Percentiles rank a stretch among this genome's conserved stretches.
These are phyloP conservation scores for Didymella segeticola DNA, from an alignment of 2,329 filamentous ascomycete species.

Conservation along the genomic window DNA sequence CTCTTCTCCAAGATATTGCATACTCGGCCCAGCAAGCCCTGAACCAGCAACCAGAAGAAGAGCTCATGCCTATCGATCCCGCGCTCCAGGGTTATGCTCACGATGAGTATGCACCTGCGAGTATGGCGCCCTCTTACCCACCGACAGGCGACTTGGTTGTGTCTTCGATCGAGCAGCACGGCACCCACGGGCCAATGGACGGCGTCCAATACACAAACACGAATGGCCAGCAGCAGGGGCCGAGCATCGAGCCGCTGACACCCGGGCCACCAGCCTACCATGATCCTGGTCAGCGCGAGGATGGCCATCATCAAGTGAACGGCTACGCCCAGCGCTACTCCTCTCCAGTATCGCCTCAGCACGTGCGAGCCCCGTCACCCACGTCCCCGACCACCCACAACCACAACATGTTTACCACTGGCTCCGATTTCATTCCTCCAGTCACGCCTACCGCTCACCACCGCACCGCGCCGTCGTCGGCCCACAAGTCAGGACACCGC, in stretches of 20 bases:
- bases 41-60: slow-evolving; percentile 29
- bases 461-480: slow-evolving; percentile 20
- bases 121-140: slow-evolving; percentile 22
- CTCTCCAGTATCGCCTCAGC: slow-evolving; percentile 30
- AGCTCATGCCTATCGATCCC: slow-evolving; percentile 39
- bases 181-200: slow-evolving; percentile 15
- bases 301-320: slow-evolving; percentile 22
- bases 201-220: slow-evolving; percentile 1
- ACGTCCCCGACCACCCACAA: slow-evolving; percentile 24
- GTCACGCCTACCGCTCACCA: slow-evolving; percentile 10
- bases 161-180: slow-evolving; percentile 44
- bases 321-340: slow-evolving; percentile 24
- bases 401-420: slow-evolving; percentile 33
- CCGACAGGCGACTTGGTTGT: slow-evolving; percentile 37
- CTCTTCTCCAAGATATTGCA: slow-evolving; percentile 35
- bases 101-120: slow-evolving; percentile 22
- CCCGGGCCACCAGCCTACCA: slow-evolving; percentile 27
- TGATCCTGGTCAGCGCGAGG: slow-evolving; percentile 3
- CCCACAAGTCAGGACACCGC: slow-evolving; percentile 30
- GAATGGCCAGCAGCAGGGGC: slow-evolving; percentile 23
- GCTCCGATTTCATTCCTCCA: slow-evolving; percentile 33
- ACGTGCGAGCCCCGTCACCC: slow-evolving; percentile 23
- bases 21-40: slow-evolving; percentile 41
- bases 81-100: slow-evolving; percentile 34
- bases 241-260: slow-evolving; percentile 37